These are phyloP conservation scores for Brassica juncea DNA, from an alignment of 345 rosid genomes.

Conservation along the genomic window DNA sequence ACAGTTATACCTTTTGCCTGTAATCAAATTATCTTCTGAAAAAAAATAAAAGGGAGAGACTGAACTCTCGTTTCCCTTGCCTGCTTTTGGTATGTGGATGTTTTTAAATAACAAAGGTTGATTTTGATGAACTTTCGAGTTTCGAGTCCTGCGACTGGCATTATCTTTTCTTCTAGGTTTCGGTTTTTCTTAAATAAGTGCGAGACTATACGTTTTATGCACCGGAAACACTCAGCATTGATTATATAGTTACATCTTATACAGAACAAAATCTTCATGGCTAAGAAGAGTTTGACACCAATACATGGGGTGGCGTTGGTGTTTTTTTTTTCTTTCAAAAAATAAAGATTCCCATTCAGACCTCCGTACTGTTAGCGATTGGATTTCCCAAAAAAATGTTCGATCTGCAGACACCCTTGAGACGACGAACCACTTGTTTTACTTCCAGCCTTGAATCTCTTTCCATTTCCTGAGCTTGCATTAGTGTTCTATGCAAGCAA, in stretches of 20 bases:
- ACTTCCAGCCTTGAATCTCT: slow-evolving; percentile 60
- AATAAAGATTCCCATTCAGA: not conserved
- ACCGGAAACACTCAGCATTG: not conserved
- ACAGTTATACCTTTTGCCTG: not conserved
- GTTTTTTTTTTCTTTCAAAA: not conserved
- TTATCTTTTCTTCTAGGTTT: not conserved
- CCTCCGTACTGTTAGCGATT: slow-evolving; percentile 30
- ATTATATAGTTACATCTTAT: not conserved
- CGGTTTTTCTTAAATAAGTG: not conserved
- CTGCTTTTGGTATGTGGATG: slow-evolving; percentile 3
- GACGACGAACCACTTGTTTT: slow-evolving; percentile 54
- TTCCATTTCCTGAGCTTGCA: slow-evolving; percentile 47
- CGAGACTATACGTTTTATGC: not conserved
- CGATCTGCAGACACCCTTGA: slow-evolving; percentile 75
- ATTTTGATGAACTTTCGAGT: slow-evolving; percentile 7
- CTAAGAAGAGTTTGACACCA: not conserved
- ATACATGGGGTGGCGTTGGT: not conserved
- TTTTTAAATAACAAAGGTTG: slow-evolving; percentile 7
- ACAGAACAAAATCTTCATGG: not conserved
- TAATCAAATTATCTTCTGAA: slow-evolving; percentile 20
- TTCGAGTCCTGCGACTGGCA: slow-evolving; percentile 5
- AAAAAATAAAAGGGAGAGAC: not conserved
- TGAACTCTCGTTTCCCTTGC: slow-evolving; percentile 1
- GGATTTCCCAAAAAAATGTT: slow-evolving; percentile 79
- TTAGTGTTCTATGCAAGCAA: slow-evolving; percentile 23